A percentile compares a stretch with the other conserved stretches of the same genome.
These are phyloP conservation scores for Apocynum venetum DNA, from an alignment of 257 asterid species.

Conservation along the genomic window DNA sequence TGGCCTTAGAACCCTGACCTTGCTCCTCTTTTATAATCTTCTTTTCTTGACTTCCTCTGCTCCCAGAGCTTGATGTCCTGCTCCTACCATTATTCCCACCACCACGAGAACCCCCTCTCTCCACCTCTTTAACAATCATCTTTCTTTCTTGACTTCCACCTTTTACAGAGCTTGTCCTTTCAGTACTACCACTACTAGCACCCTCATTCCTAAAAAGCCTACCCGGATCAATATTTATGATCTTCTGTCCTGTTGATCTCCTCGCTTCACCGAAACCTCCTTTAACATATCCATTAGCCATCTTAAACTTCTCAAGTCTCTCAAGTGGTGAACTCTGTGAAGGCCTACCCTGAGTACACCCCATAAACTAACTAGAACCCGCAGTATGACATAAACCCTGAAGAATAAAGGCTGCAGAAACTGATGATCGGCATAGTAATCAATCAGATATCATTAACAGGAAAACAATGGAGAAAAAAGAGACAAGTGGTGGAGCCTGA, in stretches of 20 bases:
- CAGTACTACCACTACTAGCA: slow-evolving; percentile 11
- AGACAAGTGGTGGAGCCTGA: slow-evolving; percentile 32
- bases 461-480: slow-evolving; percentile 10
- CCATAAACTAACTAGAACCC: slow-evolving; percentile 34
- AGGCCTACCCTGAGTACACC: slow-evolving; percentile 46
- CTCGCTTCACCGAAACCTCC: slow-evolving; percentile 36
- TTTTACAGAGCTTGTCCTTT: slow-evolving; percentile 24
- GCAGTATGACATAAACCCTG: neutral
- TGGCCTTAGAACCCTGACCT: neutral
- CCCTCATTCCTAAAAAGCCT: slow-evolving; percentile 22
- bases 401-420: neutral
- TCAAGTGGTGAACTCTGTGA: slow-evolving; percentile 37
- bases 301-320: slow-evolving; percentile 46
- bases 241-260: slow-evolving; percentile 40
- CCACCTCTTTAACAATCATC: slow-evolving; percentile 13
- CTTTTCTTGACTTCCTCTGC: neutral
- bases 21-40: neutral
- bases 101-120: slow-evolving; percentile 25
- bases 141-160: slow-evolving; percentile 24
- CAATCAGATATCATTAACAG: slow-evolving; percentile 30
- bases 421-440: slow-evolving; percentile 11
- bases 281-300: slow-evolving; percentile 43
- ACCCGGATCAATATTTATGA: slow-evolving; percentile 15
- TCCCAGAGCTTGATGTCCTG: slow-evolving; percentile 4
- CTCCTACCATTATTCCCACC: slow-evolving; percentile 15